These are phyloP conservation scores for Suhomyces terraborum DNA, from an alignment of 1,139 yeast genomes.

Conservation along the genomic window DNA sequence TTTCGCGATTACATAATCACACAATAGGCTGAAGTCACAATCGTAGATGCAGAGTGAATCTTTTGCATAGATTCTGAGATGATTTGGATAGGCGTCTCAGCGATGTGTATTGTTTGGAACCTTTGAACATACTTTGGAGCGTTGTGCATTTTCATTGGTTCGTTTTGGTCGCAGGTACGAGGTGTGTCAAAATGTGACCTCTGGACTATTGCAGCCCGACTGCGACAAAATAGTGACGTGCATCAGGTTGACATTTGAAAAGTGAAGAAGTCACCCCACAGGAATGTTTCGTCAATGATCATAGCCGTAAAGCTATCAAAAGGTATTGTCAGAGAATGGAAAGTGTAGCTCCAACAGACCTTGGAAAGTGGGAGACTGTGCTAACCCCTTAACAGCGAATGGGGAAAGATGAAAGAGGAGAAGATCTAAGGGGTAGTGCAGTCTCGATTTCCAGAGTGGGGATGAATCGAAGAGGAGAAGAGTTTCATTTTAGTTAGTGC, in stretches of 20 bases:
- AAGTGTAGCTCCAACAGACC: background rate
- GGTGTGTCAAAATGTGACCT: no score
- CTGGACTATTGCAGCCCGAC: background rate
- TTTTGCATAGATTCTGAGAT: no score
- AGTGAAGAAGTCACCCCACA: no score
- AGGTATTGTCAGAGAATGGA: background rate
- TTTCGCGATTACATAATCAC: slow-evolving; percentile 8
- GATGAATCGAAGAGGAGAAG: background rate
- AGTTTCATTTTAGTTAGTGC: background rate
- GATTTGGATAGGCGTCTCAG: no score
- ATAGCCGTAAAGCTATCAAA: no score
- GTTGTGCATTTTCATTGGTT: background rate
- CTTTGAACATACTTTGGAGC: background rate
- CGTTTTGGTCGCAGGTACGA: background rate
- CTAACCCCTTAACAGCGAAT: slow-evolving; percentile 1
- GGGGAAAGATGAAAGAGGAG: slow-evolving; percentile 5
- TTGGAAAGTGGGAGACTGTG: background rate
- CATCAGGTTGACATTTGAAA: background rate
- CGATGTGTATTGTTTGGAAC: no score
- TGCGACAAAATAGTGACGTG: background rate
- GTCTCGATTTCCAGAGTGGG: slow-evolving; percentile 6
- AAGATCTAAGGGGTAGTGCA: slow-evolving; percentile 1
- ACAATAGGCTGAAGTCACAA: no score
- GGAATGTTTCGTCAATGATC: background rate
- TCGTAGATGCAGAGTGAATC: no score